phyloP scores from a whole-genome alignment of 179 eudicot genomes.

The Nepenthes alata region DNA sequence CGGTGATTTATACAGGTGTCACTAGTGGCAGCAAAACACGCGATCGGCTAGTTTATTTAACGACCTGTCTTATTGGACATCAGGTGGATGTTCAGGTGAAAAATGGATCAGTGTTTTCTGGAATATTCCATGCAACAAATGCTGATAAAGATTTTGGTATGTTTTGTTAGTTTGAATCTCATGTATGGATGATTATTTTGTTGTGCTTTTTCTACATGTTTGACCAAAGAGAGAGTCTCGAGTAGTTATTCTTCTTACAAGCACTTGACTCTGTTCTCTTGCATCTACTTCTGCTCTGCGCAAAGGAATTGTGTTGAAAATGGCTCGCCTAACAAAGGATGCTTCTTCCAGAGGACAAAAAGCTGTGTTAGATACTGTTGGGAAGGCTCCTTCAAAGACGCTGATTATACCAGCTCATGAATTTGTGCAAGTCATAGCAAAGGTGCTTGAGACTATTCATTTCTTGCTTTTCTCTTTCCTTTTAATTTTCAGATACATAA shows the following conservation, averaged over 20 bases:
- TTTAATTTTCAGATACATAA: too few species aligned
- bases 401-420: slow-evolving; percentile 37
- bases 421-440: slow-evolving; percentile 80
- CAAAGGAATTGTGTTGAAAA: slow-evolving; percentile 76
- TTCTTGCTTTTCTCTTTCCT: background rate
- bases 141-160: slow-evolving; percentile 73
- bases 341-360: slow-evolving; percentile 43
- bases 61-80: slow-evolving; percentile 80
- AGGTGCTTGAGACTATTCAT: slow-evolving; percentile 35
- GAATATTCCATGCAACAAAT: slow-evolving; percentile 76
- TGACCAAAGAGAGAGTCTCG: background rate
- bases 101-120: slow-evolving; percentile 70
- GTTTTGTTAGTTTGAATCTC: slow-evolving; percentile 11
- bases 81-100: slow-evolving; percentile 89
- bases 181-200: background rate
- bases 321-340: slow-evolving; percentile 63
- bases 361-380: slow-evolving; percentile 30
- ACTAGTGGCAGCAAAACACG: slow-evolving; percentile 28
- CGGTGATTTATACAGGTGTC: slow-evolving; percentile 23
- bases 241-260: background rate
- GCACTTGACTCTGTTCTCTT: background rate
- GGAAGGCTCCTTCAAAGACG: slow-evolving; percentile 54
- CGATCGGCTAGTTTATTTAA: slow-evolving; percentile 62
- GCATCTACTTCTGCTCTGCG: slow-evolving; percentile 5
- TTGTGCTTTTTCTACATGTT: background rate